A percentile compares a stretch with the other conserved stretches of the same genome.
These are phyloP conservation scores for Aspergillus pseudoglaucus DNA, from an alignment of 2,329 filamentous ascomycete species.

Conservation along the genomic window DNA sequence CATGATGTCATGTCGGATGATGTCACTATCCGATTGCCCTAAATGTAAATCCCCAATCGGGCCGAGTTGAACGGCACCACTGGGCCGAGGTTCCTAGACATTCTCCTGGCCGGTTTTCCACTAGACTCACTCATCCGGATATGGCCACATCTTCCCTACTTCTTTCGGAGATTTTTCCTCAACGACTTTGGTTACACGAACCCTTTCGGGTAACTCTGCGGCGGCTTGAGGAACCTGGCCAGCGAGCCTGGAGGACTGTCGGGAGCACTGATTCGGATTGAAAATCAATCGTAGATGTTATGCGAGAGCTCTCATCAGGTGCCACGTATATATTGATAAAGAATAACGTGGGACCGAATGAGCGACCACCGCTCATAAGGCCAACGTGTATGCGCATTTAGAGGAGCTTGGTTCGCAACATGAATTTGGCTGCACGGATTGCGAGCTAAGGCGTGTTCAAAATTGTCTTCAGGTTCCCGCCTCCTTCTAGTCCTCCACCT, in stretches of 20 bases:
- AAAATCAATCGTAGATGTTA: slow-evolving; percentile 19
- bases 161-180: slow-evolving; percentile 13
- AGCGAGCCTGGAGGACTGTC: slow-evolving; percentile 21
- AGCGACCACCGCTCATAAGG: no score
- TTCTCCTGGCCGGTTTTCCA: no score
- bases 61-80: not conserved
- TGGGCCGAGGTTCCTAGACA: no score
- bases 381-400: no score
- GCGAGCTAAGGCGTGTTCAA: slow-evolving; percentile 4
- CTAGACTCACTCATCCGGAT: not conserved
- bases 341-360: no score
- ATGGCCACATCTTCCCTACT: slow-evolving; percentile 5
- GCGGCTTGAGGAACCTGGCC: slow-evolving; percentile 20
- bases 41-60: not conserved
- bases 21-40: not conserved
- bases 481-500: slow-evolving; percentile 2
- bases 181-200: slow-evolving; percentile 12
- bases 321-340: no score
- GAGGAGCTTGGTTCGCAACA: slow-evolving; percentile 8
- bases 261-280: slow-evolving; percentile 21
- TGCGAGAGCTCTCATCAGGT: slow-evolving; percentile 12
- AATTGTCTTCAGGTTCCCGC: slow-evolving; percentile 3
- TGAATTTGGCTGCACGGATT: slow-evolving; percentile 8
- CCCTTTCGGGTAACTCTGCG: slow-evolving; percentile 12
- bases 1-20: not conserved